These are phyloP conservation scores for Gilbertella persicaria DNA, from an alignment of 371 early-diverging fungal genomes.

Conservation along the genomic window DNA sequence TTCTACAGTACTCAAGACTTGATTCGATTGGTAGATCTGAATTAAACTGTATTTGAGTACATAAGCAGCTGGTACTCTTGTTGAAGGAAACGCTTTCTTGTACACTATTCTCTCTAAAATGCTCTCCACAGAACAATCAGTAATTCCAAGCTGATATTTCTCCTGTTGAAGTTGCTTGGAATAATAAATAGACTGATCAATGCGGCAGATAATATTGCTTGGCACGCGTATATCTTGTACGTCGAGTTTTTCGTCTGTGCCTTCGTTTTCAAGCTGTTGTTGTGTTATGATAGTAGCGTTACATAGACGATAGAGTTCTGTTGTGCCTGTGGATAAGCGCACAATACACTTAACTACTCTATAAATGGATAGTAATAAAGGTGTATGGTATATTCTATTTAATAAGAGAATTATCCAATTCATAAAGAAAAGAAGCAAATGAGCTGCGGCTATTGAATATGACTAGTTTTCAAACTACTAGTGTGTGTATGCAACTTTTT, in stretches of 20 bases:
- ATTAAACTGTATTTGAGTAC: slow-evolving; percentile 55
- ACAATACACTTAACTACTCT: slow-evolving; percentile 55
- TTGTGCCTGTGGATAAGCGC: slow-evolving; percentile 51
- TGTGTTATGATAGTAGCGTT: slow-evolving; percentile 31
- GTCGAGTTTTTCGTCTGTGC: slow-evolving; percentile 21
- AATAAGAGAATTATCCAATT: slow-evolving; percentile 51
- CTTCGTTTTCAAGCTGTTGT: slow-evolving; percentile 21
- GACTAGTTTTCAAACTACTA: slow-evolving; percentile 47
- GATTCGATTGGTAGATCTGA: slow-evolving; percentile 56
- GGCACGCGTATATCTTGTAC: slow-evolving; percentile 6
- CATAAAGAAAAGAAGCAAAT: slow-evolving; percentile 16
- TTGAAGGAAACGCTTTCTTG: slow-evolving; percentile 56
- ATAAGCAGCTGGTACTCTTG: slow-evolving; percentile 47
- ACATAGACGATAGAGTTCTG: slow-evolving; percentile 69
- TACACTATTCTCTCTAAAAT: slow-evolving; percentile 42
- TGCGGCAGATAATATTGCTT: slow-evolving; percentile 6
- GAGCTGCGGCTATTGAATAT: slow-evolving; percentile 42
- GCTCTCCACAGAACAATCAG: slow-evolving; percentile 37
- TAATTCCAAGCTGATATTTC: slow-evolving; percentile 48
- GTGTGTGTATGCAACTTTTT: too few species aligned
- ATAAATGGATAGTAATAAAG: slow-evolving; percentile 50
- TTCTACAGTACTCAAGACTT: slow-evolving; percentile 61
- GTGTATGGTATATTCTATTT: slow-evolving; percentile 55
- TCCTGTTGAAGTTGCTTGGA: slow-evolving; percentile 56
- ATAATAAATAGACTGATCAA: slow-evolving; percentile 57